Conservation (phyloP, 139 green algal genomes). For the Coccomyxa sp. region DNA sequence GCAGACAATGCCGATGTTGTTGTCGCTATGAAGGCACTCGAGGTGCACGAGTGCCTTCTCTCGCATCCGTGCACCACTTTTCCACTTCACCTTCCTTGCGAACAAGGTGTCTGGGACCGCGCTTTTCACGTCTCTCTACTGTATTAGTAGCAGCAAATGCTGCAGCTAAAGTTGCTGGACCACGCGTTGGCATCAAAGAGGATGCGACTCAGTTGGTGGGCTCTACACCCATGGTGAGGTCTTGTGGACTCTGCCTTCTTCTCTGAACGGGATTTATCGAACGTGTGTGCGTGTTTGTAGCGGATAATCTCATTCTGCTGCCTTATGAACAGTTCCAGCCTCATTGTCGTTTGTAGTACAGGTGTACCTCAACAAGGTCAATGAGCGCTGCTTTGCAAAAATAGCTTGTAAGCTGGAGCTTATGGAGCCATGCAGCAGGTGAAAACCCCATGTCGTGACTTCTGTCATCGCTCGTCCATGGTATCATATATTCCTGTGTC, state of each 20-base stretch:
- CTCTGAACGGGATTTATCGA: not conserved
- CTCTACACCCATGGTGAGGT: slow-evolving; percentile 71
- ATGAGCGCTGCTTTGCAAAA: slow-evolving; percentile 56
- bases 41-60: too few relatives aligned
- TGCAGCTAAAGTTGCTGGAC: not conserved
- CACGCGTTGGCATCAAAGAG: slow-evolving; percentile 23
- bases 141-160: too few relatives aligned
- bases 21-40: too few relatives aligned
- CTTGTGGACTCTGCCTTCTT: not conserved
- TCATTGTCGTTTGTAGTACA: slow-evolving; percentile 12
- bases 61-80: not conserved
- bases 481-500: not conserved
- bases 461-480: not conserved
- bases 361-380: slow-evolving; percentile 86
- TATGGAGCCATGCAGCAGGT: slow-evolving; percentile 86
- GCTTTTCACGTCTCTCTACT: too few relatives aligned
- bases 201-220: slow-evolving; percentile 62
- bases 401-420: slow-evolving; percentile 92
- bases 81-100: slow-evolving; percentile 2
- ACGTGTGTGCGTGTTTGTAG: not conserved
- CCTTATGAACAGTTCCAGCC: too few relatives aligned
- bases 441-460: not conserved
- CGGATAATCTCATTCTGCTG: not conserved
- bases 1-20: too few relatives aligned
- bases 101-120: too few relatives aligned